Conservation (phyloP, 106 monocot species). For the Allium sativum region DNA sequence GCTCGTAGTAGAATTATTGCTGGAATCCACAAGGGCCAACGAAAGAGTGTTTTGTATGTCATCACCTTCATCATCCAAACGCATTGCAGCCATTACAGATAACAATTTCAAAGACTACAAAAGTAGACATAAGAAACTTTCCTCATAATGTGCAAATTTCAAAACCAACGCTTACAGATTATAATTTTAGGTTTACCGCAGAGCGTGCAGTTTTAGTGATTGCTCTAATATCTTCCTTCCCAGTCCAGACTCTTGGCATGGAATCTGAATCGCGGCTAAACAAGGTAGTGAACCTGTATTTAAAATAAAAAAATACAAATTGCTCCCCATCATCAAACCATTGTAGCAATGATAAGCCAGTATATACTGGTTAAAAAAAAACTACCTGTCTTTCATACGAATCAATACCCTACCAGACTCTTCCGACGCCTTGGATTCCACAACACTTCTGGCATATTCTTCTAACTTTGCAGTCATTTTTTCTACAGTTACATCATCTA, state of each 20-base stretch:
- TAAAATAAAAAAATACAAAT: constrained; percentile 1
- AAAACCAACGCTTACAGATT: no score
- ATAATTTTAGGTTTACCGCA: constrained; percentile 34
- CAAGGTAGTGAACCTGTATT: constrained; percentile 71
- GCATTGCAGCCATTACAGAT: constrained; percentile 71
- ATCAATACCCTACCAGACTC: constrained; percentile 80
- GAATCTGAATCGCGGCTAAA: constrained; percentile 85
- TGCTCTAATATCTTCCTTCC: constrained; percentile 85
- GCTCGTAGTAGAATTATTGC: constrained; percentile 23
- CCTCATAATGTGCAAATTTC: no score
- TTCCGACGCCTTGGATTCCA: constrained; percentile 77
- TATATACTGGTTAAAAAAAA: background rate
- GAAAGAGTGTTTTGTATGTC: constrained; percentile 66
- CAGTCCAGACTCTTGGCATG: constrained; percentile 94
- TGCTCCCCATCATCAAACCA: no score
- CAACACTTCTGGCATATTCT: constrained; percentile 64
- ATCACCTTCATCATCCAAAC: constrained; percentile 63
- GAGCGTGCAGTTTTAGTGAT: constrained; percentile 85
- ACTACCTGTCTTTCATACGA: constrained; percentile 89
- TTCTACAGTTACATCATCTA: constrained; percentile 53
- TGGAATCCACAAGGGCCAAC: constrained; percentile 44
- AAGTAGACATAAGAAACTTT: background rate
- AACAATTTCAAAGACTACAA: constrained; percentile 91
- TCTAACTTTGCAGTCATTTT: constrained; percentile 56
- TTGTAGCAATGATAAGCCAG: no score